A percentile compares a stretch with the other conserved stretches of the same genome.
These are phyloP conservation scores for Populus deltoides DNA, from an alignment of 345 rosid species.

Conservation along the genomic window DNA sequence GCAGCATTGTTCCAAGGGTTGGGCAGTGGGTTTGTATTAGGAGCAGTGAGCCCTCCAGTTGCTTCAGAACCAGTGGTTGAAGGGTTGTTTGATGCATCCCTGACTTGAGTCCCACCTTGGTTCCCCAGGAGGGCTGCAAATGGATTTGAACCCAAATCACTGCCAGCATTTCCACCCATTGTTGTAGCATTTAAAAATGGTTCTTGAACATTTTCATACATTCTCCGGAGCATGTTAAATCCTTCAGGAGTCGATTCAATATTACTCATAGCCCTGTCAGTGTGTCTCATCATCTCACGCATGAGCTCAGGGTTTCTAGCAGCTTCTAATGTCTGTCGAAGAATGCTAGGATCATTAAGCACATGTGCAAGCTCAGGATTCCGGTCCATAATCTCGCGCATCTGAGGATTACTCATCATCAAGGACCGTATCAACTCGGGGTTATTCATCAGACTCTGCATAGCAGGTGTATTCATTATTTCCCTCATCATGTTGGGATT, in stretches of 20 bases:
- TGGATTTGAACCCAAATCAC: constrained; percentile 43
- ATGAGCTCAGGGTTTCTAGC: constrained; percentile 86
- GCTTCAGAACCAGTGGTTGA: constrained; percentile 45
- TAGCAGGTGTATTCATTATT: constrained; percentile 69
- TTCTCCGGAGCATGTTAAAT: constrained; percentile 77
- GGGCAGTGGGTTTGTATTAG: constrained; percentile 63
- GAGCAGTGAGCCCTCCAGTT: constrained; percentile 45
- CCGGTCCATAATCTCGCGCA: constrained; percentile 79
- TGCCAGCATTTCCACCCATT: constrained; percentile 54
- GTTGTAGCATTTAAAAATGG: constrained; percentile 73
- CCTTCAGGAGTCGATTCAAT: constrained; percentile 81
- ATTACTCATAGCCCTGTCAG: constrained; percentile 80
- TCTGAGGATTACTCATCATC: constrained; percentile 79
- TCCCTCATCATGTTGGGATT: constrained; percentile 78
- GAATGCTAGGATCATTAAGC: constrained; percentile 69
- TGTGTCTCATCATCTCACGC: constrained; percentile 86
- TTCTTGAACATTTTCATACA: constrained; percentile 84
- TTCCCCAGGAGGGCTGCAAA: constrained; percentile 51
- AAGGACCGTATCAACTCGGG: constrained; percentile 66
- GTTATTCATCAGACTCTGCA: constrained; percentile 73
- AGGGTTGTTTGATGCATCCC: constrained; percentile 42
- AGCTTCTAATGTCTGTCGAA: constrained; percentile 70
- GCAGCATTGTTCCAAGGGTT: constrained; percentile 51
- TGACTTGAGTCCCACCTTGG: constrained; percentile 39
- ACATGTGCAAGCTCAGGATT: constrained; percentile 85